These are phyloP conservation scores for Rubus parviflorus DNA, from an alignment of 306 rosid species.

Conservation along the genomic window DNA sequence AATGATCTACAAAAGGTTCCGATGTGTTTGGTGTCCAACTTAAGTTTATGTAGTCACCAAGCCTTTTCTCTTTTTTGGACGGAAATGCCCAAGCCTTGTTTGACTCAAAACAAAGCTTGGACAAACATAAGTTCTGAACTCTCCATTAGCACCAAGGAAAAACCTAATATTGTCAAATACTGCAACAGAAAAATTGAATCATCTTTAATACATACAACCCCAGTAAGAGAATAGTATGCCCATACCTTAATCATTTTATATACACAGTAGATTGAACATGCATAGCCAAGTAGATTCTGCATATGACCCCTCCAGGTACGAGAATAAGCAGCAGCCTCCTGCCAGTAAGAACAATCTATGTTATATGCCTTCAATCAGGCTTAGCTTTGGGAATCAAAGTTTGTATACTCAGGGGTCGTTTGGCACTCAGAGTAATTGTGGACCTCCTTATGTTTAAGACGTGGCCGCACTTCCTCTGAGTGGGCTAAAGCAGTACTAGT, in stretches of 20 bases:
- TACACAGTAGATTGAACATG: conserved; percentile 93
- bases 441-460: too few species aligned
- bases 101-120: not conserved
- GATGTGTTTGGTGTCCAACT: too few species aligned
- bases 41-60: too few species aligned
- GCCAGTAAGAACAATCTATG: conserved; percentile 34
- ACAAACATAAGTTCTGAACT: not conserved
- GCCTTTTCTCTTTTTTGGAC: too few species aligned
- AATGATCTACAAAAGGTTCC: too few species aligned
- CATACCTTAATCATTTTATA: conserved; percentile 96
- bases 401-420: not conserved
- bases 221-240: not conserved
- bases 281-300: conserved; percentile 98
- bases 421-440: too few species aligned
- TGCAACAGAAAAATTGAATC: not conserved
- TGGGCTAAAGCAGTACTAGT: too few species aligned
- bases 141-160: not conserved
- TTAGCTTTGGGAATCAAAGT: not conserved
- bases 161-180: not conserved
- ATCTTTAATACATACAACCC: not conserved
- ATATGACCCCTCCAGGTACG: conserved; percentile 98
- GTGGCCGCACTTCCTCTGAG: too few species aligned
- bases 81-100: not conserved
- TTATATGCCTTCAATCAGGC: conserved; percentile 1
- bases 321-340: conserved; percentile 99